phyloP scores from a whole-genome alignment of 2,329 filamentous ascomycete species.

The Karstenula rhodostoma region DNA sequence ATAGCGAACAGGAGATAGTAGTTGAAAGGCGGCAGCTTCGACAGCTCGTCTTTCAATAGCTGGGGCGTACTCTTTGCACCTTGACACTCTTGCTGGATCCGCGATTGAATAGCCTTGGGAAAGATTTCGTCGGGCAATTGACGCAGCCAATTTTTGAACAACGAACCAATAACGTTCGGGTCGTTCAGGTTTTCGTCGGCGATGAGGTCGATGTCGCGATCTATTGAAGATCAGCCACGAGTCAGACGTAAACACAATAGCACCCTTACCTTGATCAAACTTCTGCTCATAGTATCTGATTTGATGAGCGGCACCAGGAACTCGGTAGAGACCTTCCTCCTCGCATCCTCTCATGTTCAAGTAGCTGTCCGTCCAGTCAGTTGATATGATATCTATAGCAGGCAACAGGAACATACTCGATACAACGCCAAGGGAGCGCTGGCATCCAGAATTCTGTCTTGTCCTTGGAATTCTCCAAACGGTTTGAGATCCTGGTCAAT shows the following conservation, averaged over 20 bases:
- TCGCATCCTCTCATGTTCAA: slow-evolving; percentile 94
- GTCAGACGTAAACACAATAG: not conserved
- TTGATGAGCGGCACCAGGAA: slow-evolving; percentile 88
- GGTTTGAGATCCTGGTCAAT: slow-evolving; percentile 89
- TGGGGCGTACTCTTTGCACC: slow-evolving; percentile 83
- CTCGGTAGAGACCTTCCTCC: slow-evolving; percentile 90
- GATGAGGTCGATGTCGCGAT: slow-evolving; percentile 89
- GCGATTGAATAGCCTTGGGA: slow-evolving; percentile 81
- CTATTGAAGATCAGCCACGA: slow-evolving; percentile 52
- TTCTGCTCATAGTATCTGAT: slow-evolving; percentile 93
- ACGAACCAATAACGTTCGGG: slow-evolving; percentile 94
- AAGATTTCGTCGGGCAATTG: slow-evolving; percentile 95
- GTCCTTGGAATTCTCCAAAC: slow-evolving; percentile 84
- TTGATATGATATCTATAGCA: not conserved
- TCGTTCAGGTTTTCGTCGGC: slow-evolving; percentile 89
- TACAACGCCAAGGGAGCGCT: slow-evolving; percentile 91
- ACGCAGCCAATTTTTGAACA: slow-evolving; percentile 95
- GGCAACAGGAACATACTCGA: slow-evolving; percentile 70
- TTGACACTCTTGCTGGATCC: slow-evolving; percentile 79
- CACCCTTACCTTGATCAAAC: slow-evolving; percentile 79
- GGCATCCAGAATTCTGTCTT: slow-evolving; percentile 99
- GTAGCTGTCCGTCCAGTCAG: slow-evolving; percentile 62
- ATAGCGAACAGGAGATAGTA: slow-evolving; percentile 98
- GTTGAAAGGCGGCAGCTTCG: slow-evolving; percentile 93
- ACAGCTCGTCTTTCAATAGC: slow-evolving; percentile 87